Evolutionary conservation across 2,329 filamentous ascomycete genomes (phyloP), one percentile per base, ranked within the genome.

Genomic region (Stagonosporopsis tanaceti): DNA sequence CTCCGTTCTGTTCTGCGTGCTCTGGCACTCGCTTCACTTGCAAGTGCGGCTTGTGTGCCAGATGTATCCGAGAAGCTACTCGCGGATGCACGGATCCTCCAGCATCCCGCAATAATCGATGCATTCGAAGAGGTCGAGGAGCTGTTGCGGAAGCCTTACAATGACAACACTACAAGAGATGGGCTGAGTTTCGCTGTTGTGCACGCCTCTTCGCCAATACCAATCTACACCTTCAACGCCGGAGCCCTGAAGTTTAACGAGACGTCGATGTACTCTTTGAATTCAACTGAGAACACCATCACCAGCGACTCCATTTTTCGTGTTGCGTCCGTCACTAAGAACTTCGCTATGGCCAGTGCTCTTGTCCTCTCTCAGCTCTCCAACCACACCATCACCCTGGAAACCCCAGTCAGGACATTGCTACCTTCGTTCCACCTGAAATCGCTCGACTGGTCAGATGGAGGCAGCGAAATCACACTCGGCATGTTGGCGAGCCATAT

Each of bases 401-500:
- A 70, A n/a, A 66, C 69, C 1, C 70, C 61, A 9, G 60, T 72
- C 2, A 63, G 67, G 3, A 30, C 45, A 4, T 42, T 69, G 0
- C 62, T 74, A 9, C 69, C 71, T 0, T 46, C 61, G 2, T 73
- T 74, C 17, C 45, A 57, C 4, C 57, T 74, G 0, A 63, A 60
- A 3, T 35, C 64, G 12, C 47, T 39, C 24, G 71, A 74, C 53
- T 74, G 72, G 72, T 41, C 62, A 17, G 62, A 70, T 52, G 72
- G 72, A 2, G 72, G 72, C 7, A 70, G 66, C 25, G 70, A 72
- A 9, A 73, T 74, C 28, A 72, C 70, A 0, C 41, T 74, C 27
- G 54, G 62, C 3, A 72, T 74, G 70, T 59, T 73, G n/a, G 70
- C 69, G 4, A 72, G 65, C n/a, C 70, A 74, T 17, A 74, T 58